Evolutionary conservation across 148 eudicot genomes (phyloP).

Genomic region (Gaultheria prostrata): DNA sequence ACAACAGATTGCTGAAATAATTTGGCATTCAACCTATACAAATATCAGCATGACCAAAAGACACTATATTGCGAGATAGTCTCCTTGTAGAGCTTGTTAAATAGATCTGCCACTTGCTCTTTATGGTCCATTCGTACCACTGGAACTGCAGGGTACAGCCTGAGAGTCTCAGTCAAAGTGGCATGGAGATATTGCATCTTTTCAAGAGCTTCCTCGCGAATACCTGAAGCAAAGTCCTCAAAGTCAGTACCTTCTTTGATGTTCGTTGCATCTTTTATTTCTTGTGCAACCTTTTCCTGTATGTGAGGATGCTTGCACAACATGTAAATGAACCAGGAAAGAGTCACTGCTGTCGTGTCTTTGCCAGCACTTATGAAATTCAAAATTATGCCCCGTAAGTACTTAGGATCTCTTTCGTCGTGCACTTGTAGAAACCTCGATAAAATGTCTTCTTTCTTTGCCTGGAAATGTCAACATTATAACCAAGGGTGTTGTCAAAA

Average conservation of each 20-base stretch:
- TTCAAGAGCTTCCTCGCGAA: conserved; percentile 61
- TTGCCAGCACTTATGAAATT: conserved; percentile 84
- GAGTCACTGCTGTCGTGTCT: conserved; percentile 73
- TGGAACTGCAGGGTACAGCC: conserved; percentile 83
- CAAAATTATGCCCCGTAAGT: conserved; percentile 66
- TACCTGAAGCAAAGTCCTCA: conserved; percentile 34
- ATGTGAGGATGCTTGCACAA: conserved; percentile 58
- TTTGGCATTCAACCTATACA: not conserved
- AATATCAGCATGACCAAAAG: not conserved
- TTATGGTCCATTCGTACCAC: conserved; percentile 38
- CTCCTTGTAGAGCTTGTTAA: not conserved
- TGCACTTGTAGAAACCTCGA: conserved; percentile 56
- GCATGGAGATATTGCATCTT: conserved; percentile 84
- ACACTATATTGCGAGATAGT: not conserved
- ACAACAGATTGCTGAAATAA: not conserved
- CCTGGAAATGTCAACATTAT: conserved; percentile 22
- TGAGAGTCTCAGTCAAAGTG: conserved; percentile 68
- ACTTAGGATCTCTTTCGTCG: conserved; percentile 47
- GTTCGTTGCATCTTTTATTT: conserved; percentile 35
- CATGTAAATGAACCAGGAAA: conserved; percentile 76
- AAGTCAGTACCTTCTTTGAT: conserved; percentile 3
- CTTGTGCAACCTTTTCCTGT: conserved; percentile 60
- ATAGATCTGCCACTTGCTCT: not conserved
- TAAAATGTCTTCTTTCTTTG: conserved; percentile 61
- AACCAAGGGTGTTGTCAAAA: not conserved